A percentile compares a stretch with the other conserved stretches of the same genome.
Evolutionary conservation across 495 filamentous ascomycete genomes (phyloP).

Genomic region (Penicillium macrosclerotiorum): DNA sequence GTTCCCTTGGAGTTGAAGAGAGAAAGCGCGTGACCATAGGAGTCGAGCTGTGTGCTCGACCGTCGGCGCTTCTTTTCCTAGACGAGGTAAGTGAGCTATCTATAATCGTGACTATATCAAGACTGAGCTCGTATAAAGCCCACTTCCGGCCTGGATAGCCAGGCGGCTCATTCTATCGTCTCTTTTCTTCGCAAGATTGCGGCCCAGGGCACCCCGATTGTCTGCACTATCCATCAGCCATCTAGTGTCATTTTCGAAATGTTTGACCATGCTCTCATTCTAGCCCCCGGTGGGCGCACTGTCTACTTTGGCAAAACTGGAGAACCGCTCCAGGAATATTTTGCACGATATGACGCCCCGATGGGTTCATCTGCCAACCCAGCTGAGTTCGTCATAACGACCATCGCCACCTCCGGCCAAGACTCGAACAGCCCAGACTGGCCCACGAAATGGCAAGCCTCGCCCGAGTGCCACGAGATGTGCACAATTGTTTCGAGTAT

Average conservation of each 20-base stretch:
- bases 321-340: no score
- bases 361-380: no score
- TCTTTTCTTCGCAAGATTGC: conserved; percentile 79
- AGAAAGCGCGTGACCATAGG: conserved; percentile 86
- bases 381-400: no score
- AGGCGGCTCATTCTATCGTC: conserved; percentile 71
- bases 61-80: conserved; percentile 81
- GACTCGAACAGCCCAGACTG: no score
- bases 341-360: no score
- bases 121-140: no score
- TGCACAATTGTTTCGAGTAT: no score
- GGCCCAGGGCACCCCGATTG: conserved; percentile 81
- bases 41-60: conserved; percentile 85
- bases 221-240: conserved; percentile 94
- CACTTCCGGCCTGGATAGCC: conserved; percentile 69
- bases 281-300: conserved; percentile 62
- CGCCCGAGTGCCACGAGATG: no score
- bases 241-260: conserved; percentile 87
- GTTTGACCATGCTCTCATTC: conserved; percentile 83
- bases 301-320: conserved; percentile 96
- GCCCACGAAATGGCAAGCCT: no score
- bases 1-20: conserved; percentile 95
- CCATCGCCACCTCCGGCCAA: no score
- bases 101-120: neutral
- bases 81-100: conserved; percentile 59